Evolutionary conservation across 257 asterid genomes (phyloP), one percentile per base, ranked within the genome.

Genomic region (Penstemon barbatus): DNA sequence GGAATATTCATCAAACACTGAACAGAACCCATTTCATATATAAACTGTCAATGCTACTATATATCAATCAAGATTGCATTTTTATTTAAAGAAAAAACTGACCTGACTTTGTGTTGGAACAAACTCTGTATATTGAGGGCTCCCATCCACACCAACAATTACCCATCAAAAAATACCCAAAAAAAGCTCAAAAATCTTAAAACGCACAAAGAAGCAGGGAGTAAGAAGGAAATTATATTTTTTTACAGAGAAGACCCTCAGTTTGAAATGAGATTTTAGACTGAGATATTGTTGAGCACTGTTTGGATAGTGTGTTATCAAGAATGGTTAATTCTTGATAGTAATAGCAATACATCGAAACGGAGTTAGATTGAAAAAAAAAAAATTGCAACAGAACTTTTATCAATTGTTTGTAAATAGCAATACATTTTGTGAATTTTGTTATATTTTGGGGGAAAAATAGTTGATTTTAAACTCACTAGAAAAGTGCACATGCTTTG

Each of bases 91-190:
- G 46, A 56, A 58, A 73, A 57, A 68, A 66, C 69, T 62, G 25
- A 87, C 97, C 96, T 64, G 91, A 76, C 78, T 91, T 91, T 40
- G 89, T 76, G 71, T 83, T 88, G 74, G 89, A 79, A 18, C 87
- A 83, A 3, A 86, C 86, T 68, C 83, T 84, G 84, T 77, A 76
- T 43, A 69, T 65, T 43, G 88, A 79, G 65, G 86, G 81, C 25
- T 75, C 79, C 77, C 85, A 70, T 46, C 75, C 70, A 79, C 86
- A 84, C 75, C 81, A 86, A 74, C 93, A 87, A 77, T 91, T 91
- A 36, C 92, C 97, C 96, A 91, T 91, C 62, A 38, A 25, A 25
- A n/a, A n/a, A n/a, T n/a, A n/a, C n/a, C n/a, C n/a, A n/a, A n/a
- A 25, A 25, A 25, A 25, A 25, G 50, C 67, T 45, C 15, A 67